Evolutionary conservation across 345 rosid genomes (phyloP), one percentile per base, ranked within the genome.

Genomic region (Arabis hirsuta): DNA sequence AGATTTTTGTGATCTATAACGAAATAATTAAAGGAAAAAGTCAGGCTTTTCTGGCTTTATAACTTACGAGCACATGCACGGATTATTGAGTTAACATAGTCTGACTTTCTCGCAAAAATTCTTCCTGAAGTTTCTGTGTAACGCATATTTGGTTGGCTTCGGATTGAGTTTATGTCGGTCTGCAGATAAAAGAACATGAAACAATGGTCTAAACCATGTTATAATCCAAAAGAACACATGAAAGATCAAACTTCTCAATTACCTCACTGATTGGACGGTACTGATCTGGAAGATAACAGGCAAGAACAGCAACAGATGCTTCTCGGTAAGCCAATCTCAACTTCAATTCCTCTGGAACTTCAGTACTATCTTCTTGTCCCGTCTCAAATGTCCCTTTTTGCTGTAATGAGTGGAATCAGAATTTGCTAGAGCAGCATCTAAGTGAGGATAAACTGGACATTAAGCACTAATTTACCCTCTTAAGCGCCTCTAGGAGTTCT

Each of bases 331-430:
- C 98, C 68, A 92, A 76, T 82, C 98, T 84, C 84, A 90, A 77
- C 76, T 84, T 86, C 65, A 94, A 29, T 63, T 94, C 98, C 74
- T 87, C 91, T 9, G 98, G 95, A 68, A 94, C 81, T 74, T 84
- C 91, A 34, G 85, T 77, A 71, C 90, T 85, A 68, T 94, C 98
- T 82, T 94, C 98, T 83, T 87, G 92, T 58, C 98, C 96, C 26
- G 96, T 94, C 76, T 89, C 96, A 82, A 87, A 94, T 51, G 97
- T 94, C 7, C 97, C 98, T 76, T 85, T 84, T 94, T 94, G 97
- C 98, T 94, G 90, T 52, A 22, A 74, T 53, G 32, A 71, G 71
- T 62, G 24, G 10, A 48, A 43, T 57, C 52, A 59, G 58, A 43
- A 55, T 62, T 44, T 57, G 20, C 13, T 22, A 67, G 76, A 55